Base-by-base conservation (phyloP, 768 basidiomycete species). In the Sarcomyxa edulis region DNA sequence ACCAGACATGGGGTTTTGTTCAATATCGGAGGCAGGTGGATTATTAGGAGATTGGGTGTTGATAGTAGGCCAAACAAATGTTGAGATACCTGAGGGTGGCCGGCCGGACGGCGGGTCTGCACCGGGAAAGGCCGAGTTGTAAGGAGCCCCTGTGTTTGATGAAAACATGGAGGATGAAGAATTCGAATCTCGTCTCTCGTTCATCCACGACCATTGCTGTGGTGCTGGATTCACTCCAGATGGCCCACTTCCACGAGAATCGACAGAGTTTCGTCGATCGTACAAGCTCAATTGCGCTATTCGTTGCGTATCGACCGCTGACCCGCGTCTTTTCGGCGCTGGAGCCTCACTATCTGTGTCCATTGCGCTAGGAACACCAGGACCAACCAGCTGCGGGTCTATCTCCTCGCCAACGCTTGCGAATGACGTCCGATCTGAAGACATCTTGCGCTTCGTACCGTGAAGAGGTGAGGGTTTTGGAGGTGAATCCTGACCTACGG, bases 391-490 rank as follows among this genome's bases (percentile, higher is more conserved):
- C 44, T 79, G 78, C 5, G 78, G 62, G 51, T 86, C 85, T 34
- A 73, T 60, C 48, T 85, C 84, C 48, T 81, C 80, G 33, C 69
- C 69, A 21, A 72, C 64, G 15, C 75, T 60, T n/a, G 69, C 54
- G 51, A 74, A 64, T 18, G 57, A 58, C 36, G 62, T 62, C 40
- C 75, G 71, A 67, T 86, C 85, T 46, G 71, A 66, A 16, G 87
- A 88, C 69, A 88, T 81, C 64, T 92, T 92, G 48, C 89, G 76
- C 59, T 91, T 91, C 42, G 76, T 80, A 37, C 86, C 85, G 51
- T 79, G 78, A 1, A 66, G 58, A 1, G 60, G 52, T 15, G 64
- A 49, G 7, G 63, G 53, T 15, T 67, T 63, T 24, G 66, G 59
- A 48, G 69, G 67, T 35, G 65, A 59, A 29, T 71, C 65, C 35